phyloP scores from a whole-genome alignment of 129 eudicot species.

The Pseudognaphalium luteoalbum region DNA sequence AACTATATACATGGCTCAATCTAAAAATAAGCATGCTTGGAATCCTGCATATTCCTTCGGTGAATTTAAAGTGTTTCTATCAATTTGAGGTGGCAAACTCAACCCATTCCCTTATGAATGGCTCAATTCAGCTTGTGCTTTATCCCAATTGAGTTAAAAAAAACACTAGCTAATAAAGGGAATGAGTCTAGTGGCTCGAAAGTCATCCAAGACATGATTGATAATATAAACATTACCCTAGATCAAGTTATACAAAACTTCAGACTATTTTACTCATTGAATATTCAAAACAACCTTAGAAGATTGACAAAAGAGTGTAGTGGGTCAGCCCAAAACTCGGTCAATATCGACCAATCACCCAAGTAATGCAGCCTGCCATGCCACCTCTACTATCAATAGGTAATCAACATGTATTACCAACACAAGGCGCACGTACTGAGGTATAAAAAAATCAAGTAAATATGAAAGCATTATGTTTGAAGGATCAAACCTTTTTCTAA shows the following conservation, averaged over 20 bases:
- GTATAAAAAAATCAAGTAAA: neutral
- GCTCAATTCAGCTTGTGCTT: neutral
- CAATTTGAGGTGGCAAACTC: neutral
- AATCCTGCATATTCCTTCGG: conserved; percentile 11
- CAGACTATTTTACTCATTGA: neutral
- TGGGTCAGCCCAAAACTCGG: neutral
- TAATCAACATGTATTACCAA: conserved; percentile 12
- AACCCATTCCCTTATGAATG: neutral
- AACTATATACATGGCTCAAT: neutral
- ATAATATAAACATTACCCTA: neutral
- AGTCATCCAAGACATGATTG: neutral
- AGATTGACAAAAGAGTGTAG: neutral
- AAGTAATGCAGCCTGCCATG: neutral
- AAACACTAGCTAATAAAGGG: neutral
- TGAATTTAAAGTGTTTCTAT: conserved; percentile 18
- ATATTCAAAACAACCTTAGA: neutral
- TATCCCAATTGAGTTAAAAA: neutral
- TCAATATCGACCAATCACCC: neutral
- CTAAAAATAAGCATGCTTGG: neutral
- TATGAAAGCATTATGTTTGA: neutral
- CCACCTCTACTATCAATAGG: neutral
- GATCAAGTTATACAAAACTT: neutral
- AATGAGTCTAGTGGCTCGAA: neutral
- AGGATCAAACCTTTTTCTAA: neutral
- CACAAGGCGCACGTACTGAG: neutral